Conservation (phyloP, 331 rosid species). For the Spiraea crenata region DNA sequence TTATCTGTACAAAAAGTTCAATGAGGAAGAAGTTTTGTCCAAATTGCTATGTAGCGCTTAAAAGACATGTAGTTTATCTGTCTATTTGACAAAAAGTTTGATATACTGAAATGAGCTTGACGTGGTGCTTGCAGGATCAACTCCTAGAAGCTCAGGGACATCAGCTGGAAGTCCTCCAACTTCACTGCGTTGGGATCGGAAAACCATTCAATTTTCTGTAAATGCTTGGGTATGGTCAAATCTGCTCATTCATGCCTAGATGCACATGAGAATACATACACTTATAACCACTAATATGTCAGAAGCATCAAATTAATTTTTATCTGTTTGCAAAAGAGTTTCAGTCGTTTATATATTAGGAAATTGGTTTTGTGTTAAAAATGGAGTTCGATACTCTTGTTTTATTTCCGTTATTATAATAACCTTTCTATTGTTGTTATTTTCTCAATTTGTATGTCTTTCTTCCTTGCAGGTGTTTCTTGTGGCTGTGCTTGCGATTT, state of each 20-base stretch:
- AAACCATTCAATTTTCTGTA: slow-evolving; percentile 81
- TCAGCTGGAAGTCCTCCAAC: slow-evolving; percentile 55
- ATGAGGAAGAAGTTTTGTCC: not conserved
- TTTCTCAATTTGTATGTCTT: slow-evolving; percentile 6
- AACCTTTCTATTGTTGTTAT: slow-evolving; percentile 8
- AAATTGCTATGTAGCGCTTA: not conserved
- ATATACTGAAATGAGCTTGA: slow-evolving; percentile 19
- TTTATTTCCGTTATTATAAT: no score
- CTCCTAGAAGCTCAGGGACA: slow-evolving; percentile 61
- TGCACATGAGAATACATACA: not conserved
- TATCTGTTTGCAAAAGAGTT: not conserved
- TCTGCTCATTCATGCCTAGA: not conserved
- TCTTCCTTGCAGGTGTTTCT: slow-evolving; percentile 68
- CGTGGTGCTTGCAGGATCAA: slow-evolving; percentile 50
- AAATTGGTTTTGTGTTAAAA: not conserved
- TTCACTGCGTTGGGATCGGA: slow-evolving; percentile 79
- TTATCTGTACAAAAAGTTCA: not conserved
- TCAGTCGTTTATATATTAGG: not conserved
- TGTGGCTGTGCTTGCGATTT: slow-evolving; percentile 78
- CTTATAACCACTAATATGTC: not conserved
- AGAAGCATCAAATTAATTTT: not conserved
- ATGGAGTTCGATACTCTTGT: not conserved
- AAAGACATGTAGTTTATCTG: not conserved
- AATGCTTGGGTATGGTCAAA: slow-evolving; percentile 84
- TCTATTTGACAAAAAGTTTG: not conserved